Percentiles rank a stretch among this genome's conserved stretches.
These are phyloP conservation scores for Capsicum rhomboideum DNA, from an alignment of 257 asterid species.

Conservation along the genomic window DNA sequence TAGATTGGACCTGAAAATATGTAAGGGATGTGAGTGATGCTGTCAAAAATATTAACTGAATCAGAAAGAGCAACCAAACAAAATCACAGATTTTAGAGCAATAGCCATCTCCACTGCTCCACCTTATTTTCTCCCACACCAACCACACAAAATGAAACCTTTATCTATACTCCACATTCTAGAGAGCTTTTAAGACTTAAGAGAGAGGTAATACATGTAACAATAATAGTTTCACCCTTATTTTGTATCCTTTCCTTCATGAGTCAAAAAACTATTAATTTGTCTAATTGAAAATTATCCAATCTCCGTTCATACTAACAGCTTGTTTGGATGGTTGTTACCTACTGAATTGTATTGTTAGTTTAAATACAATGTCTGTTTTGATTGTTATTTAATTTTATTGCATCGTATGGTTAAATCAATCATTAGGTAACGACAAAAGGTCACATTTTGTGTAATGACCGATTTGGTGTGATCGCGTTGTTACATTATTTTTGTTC, in stretches of 20 bases:
- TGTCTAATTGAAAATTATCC: neutral
- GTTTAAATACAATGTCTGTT: too few relatives aligned
- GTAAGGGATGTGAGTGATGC: neutral
- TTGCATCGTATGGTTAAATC: too few relatives aligned
- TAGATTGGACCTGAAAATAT: constrained; percentile 41
- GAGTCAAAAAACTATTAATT: neutral
- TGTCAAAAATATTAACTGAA: neutral
- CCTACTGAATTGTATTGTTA: too few relatives aligned
- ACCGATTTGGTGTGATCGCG: too few relatives aligned
- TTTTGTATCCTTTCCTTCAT: neutral
- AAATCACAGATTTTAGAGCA: neutral
- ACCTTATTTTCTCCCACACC: neutral
- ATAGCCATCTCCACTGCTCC: neutral
- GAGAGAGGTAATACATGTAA: neutral
- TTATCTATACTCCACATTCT: neutral
- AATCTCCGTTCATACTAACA: neutral
- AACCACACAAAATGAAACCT: neutral
- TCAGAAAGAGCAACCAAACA: neutral
- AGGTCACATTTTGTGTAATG: too few relatives aligned
- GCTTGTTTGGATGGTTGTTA: too few relatives aligned
- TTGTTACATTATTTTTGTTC: too few relatives aligned
- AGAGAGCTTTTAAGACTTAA: neutral
- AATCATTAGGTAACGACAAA: too few relatives aligned
- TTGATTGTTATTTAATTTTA: too few relatives aligned
- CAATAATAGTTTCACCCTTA: neutral